phyloP scores from a whole-genome alignment of 2,329 filamentous ascomycete species.

The Hypoxylon sp. region DNA sequence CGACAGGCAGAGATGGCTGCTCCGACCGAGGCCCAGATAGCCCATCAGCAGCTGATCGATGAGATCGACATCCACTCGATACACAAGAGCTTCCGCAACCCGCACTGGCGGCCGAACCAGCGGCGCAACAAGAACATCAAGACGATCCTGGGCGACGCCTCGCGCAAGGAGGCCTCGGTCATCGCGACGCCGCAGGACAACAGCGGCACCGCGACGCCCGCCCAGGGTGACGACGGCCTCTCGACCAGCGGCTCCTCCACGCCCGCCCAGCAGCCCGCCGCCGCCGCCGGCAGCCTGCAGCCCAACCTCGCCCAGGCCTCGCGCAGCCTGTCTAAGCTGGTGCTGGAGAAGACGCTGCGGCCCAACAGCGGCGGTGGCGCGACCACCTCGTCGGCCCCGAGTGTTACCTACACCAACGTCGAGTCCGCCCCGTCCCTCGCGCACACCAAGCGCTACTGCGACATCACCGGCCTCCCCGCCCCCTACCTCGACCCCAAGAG shows the following conservation, averaged over 20 bases:
- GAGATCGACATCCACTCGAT: slow-evolving; percentile 88
- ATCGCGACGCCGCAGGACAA: slow-evolving; percentile 79
- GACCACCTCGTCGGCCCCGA: slow-evolving; percentile 63
- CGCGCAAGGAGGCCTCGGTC: slow-evolving; percentile 87
- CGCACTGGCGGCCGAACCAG: slow-evolving; percentile 88
- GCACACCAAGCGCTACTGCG: slow-evolving; percentile 89
- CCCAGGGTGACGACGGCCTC: slow-evolving; percentile 56
- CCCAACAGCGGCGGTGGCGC: slow-evolving; percentile 48
- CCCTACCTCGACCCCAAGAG: slow-evolving; percentile 96
- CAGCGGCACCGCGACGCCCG: slow-evolving; percentile 78
- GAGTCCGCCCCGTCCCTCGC: slow-evolving; percentile 90
- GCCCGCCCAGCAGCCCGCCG: slow-evolving; percentile 52
- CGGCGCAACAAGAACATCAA: slow-evolving; percentile 99
- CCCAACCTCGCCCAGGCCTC: slow-evolving; percentile 89
- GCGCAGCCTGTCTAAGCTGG: slow-evolving; percentile 84
- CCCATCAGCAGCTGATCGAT: slow-evolving; percentile 87
- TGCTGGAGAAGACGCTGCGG: slow-evolving; percentile 81
- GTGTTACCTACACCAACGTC: slow-evolving; percentile 93
- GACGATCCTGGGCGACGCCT: slow-evolving; percentile 88
- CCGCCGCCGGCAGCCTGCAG: slow-evolving; percentile 48
- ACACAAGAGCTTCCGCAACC: slow-evolving; percentile 89
- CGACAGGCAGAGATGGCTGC: slow-evolving; percentile 58
- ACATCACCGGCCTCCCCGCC: slow-evolving; percentile 91
- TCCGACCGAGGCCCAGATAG: slow-evolving; percentile 75
- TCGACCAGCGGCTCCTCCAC: slow-evolving; percentile 67